Evolutionary conservation across 495 filamentous ascomycete genomes (phyloP), one percentile per base, ranked within the genome.

Genomic region (Podospora pseudopauciseta): DNA sequence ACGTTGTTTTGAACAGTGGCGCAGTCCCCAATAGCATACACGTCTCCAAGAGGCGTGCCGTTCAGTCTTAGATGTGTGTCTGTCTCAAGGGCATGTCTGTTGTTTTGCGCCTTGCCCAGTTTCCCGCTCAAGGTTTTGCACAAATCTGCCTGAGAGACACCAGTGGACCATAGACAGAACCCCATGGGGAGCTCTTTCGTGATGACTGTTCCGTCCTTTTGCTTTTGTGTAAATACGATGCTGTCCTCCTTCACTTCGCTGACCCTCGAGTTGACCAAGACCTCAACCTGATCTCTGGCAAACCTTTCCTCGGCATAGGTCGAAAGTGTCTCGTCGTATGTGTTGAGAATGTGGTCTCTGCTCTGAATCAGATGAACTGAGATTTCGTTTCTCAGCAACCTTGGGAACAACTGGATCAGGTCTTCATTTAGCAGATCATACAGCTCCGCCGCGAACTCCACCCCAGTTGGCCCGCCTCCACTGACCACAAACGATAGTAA

Each of bases 1-100:
- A 97, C 80, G 74, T 98, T 98, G 82, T 98, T 98, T 73, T 98
- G 96, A 0, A 98, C 96, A 0, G 95, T 98, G 15, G 91, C 82
- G 80, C 95, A 97, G 78, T 99, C 96, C n/a, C 96, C 96, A 64
- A 99, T 92, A 60, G 92, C 92, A 76, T 99, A 99, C 34, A 99
- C 92, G 73, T 97, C 95, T 54, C 96, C 95, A 0, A 98, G 82
- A 0, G 95, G 96, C 0, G 96, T 89, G 49, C 96, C 96, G 72
- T 91, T 92, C 0, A 99, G 81, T 55, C 96, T 92, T 6, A 98
- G 89, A 77, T 99, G 93, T 4, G 92, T 88, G 78, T 99, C 96
- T 0, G 96, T 99, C 76, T 98, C 96, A 11, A 99, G 85, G 18
- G 96, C 96, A 72, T 94, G 93, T 49, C 85, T 86, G 79, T 99